These are phyloP conservation scores for Escallonia herrerae DNA, from an alignment of 129 eudicot genomes.

Conservation along the genomic window DNA sequence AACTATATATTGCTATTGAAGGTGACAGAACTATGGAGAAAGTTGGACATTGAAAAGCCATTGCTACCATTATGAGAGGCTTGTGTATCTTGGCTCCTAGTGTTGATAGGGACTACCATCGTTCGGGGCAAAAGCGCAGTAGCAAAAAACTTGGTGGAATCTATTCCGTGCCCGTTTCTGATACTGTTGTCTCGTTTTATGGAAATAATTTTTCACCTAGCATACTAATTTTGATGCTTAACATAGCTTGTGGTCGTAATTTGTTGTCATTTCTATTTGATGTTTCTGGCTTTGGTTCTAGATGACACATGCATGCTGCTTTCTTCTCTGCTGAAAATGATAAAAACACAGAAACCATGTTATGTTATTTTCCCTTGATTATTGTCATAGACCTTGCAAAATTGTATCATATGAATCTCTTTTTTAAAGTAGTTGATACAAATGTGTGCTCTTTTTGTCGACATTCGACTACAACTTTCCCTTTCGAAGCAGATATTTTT, in stretches of 20 bases:
- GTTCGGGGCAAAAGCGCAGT: constrained; percentile 5
- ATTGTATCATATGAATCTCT: too few species aligned
- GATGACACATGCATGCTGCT: too few species aligned
- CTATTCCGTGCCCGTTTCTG: neutral
- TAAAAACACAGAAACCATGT: too few species aligned
- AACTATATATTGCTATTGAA: constrained; percentile 4
- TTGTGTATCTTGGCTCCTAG: constrained; percentile 13
- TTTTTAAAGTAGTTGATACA: too few species aligned
- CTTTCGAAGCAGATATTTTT: too few species aligned
- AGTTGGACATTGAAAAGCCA: neutral
- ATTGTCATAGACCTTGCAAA: too few species aligned
- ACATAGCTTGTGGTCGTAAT: neutral
- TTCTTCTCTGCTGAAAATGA: too few species aligned
- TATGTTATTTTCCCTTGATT: too few species aligned
- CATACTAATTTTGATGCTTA: neutral
- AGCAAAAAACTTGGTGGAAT: constrained; percentile 11
- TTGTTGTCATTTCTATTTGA: too few species aligned
- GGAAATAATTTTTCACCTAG: neutral
- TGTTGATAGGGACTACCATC: constrained; percentile 26
- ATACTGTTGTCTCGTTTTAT: constrained; percentile 13
- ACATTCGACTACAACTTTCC: too few species aligned
- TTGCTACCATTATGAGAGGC: constrained; percentile 10
- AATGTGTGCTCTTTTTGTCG: too few species aligned
- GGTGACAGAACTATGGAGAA: constrained; percentile 14
- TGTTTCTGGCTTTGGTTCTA: too few species aligned